Evolutionary conservation across 1,139 yeast species (phyloP).

Genomic region (Arxiozyma telluris): DNA sequence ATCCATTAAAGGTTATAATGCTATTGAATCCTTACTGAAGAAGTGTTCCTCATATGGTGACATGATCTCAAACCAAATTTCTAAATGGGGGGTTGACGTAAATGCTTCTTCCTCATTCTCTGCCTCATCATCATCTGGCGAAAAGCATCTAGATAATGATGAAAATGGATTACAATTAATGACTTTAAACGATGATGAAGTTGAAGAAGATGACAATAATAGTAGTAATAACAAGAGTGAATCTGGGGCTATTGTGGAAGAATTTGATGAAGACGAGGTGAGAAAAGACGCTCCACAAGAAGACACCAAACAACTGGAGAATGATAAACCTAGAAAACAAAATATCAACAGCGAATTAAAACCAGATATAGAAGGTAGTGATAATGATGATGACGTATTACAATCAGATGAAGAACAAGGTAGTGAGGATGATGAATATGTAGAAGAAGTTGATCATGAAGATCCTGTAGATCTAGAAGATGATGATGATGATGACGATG

Average conservation of each 20-base stretch:
- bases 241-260: constrained; percentile 31
- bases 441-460: constrained; percentile 16
- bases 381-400: too few species aligned
- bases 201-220: constrained; percentile 16
- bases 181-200: constrained; percentile 27
- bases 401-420: constrained; percentile 17
- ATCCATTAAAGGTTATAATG: constrained; percentile 79
- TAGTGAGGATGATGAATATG: constrained; percentile 13
- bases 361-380: constrained; percentile 35
- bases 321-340: constrained; percentile 40
- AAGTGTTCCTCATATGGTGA: constrained; percentile 75
- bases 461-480: constrained; percentile 31
- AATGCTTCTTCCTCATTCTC: constrained; percentile 35
- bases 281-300: not conserved
- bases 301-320: constrained; percentile 23
- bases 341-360: constrained; percentile 21
- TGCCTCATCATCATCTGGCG: constrained; percentile 25
- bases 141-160: constrained; percentile 38
- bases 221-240: not conserved
- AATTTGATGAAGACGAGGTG: constrained; percentile 19
- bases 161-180: constrained; percentile 32
- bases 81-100: constrained; percentile 75
- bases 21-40: constrained; percentile 82
- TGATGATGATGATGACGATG: constrained; percentile 26
- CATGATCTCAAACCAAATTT: constrained; percentile 61